These are phyloP conservation scores for Hypoxylon cercidicola DNA, from an alignment of 495 filamentous ascomycete species.

Conservation along the genomic window DNA sequence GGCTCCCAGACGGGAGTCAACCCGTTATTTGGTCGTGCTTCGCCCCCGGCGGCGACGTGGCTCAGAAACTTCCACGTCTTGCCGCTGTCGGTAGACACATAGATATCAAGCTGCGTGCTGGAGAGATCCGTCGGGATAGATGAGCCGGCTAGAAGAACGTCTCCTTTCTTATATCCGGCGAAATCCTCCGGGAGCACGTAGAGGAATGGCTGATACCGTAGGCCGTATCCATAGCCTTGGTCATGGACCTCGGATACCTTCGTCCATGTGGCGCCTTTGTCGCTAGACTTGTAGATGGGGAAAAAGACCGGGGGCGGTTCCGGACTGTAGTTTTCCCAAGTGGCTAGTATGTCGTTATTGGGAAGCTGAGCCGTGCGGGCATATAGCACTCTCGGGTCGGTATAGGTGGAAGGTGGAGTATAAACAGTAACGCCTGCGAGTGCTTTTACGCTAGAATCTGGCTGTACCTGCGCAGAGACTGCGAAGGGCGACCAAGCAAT, in stretches of 20 bases:
- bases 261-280: conserved; percentile 70
- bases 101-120: conserved; percentile 73
- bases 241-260: conserved; percentile 70
- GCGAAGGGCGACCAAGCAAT: conserved; percentile 9
- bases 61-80: conserved; percentile 73
- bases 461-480: not conserved
- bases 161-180: conserved; percentile 67
- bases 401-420: conserved; percentile 31
- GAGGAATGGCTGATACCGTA: conserved; percentile 75
- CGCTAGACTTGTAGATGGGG: conserved; percentile 71
- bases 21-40: conserved; percentile 69
- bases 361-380: conserved; percentile 61
- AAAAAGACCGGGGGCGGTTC: conserved; percentile 69
- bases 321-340: conserved; percentile 71
- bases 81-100: conserved; percentile 68
- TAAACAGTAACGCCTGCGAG: conserved; percentile 31
- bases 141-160: conserved; percentile 70
- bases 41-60: conserved; percentile 71
- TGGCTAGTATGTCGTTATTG: conserved; percentile 66
- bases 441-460: conserved; percentile 16
- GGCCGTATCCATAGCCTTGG: conserved; percentile 69
- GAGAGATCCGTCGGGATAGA: conserved; percentile 71
- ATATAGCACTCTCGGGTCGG: conserved; percentile 60
- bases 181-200: conserved; percentile 67
- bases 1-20: conserved; percentile 78